A percentile compares a stretch with the other conserved stretches of the same genome.
phyloP scores from a whole-genome alignment of 1,284 basidiomycete genomes.

The Hemileia vastatrix region DNA sequence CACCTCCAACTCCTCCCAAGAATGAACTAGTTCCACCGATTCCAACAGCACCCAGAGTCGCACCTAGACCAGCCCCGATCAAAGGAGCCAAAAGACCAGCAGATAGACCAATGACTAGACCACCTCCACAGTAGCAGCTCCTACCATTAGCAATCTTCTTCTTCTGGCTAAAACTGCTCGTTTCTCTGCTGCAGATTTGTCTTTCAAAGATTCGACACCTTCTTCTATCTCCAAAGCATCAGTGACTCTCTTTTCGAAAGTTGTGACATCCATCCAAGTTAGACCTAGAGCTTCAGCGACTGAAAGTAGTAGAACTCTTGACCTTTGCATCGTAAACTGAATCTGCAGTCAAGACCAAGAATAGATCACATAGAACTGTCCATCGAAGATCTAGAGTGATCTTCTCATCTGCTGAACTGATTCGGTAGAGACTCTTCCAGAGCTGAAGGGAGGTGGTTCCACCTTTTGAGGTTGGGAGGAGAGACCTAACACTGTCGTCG shows the following conservation, averaged over 20 bases:
- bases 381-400: constrained; percentile 43
- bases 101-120: constrained; percentile 41
- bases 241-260: constrained; percentile 43
- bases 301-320: constrained; percentile 39
- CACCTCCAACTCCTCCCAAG: constrained; percentile 41
- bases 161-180: constrained; percentile 32
- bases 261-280: constrained; percentile 44
- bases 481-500: constrained; percentile 30
- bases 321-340: constrained; percentile 42
- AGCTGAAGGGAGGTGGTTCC: constrained; percentile 33
- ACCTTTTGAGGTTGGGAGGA: constrained; percentile 33
- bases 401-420: constrained; percentile 36
- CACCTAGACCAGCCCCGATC: constrained; percentile 42
- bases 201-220: constrained; percentile 35
- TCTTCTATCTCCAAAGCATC: constrained; percentile 43
- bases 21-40: constrained; percentile 40
- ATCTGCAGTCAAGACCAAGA: constrained; percentile 42
- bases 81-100: constrained; percentile 41
- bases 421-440: constrained; percentile 41
- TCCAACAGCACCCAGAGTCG: constrained; percentile 40
- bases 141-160: constrained; percentile 41
- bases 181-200: constrained; percentile 30
- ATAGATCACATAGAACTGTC: constrained; percentile 43
- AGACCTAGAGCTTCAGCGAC: constrained; percentile 37
- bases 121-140: constrained; percentile 42